Conservation (phyloP, 176 grass and related monocot genomes). For the Poa annua region DNA sequence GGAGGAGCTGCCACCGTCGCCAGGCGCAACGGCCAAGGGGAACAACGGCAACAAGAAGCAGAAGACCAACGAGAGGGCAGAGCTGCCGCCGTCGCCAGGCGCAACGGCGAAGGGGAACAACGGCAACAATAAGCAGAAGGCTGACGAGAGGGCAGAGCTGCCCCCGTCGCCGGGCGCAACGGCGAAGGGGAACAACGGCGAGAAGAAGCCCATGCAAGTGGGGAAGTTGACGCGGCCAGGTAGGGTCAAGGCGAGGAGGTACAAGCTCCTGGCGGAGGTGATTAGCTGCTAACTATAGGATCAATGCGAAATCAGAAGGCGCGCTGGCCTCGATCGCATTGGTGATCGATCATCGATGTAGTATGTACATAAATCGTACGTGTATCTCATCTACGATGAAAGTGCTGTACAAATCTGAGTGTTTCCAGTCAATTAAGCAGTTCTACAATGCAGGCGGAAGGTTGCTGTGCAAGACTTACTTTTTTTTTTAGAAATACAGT, state of each 20-base stretch:
- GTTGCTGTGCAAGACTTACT: too few relatives aligned
- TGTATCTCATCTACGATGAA: background rate
- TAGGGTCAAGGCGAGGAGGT: conserved; percentile 65
- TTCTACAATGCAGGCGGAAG: too few relatives aligned
- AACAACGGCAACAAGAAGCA: background rate
- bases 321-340: background rate
- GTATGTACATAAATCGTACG: conserved; percentile 1
- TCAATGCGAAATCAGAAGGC: background rate
- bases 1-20: conserved; percentile 2
- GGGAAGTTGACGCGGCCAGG: conserved; percentile 47
- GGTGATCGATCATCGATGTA: background rate
- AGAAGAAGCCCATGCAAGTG: conserved; percentile 23
- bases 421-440: background rate
- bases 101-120: background rate
- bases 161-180: background rate
- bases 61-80: conserved; percentile 5
- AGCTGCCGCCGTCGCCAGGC: background rate
- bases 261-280: conserved; percentile 92
- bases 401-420: background rate
- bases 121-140: background rate
- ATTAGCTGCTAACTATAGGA: conserved; percentile 56
- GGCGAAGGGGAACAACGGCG: background rate
- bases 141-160: background rate
- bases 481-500: too few relatives aligned
- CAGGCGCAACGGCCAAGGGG: background rate